phyloP scores from a whole-genome alignment of 352 stramenopile species.

The Phytophthora pini region DNA sequence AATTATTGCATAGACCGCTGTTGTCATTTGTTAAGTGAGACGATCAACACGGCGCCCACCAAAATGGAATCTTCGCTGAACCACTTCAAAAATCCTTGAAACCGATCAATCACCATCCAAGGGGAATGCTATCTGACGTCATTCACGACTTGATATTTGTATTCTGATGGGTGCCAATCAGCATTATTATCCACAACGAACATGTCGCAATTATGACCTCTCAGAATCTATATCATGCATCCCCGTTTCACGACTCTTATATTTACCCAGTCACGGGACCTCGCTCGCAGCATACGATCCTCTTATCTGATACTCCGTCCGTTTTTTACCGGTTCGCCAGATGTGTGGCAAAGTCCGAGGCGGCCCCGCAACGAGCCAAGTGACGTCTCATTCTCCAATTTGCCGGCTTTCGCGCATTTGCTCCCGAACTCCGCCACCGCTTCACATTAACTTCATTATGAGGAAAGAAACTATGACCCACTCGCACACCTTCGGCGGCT shows the following conservation, averaged over 20 bases:
- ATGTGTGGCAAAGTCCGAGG: slow-evolving; percentile 9
- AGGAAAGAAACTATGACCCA: slow-evolving; percentile 65
- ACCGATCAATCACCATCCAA: slow-evolving; percentile 9
- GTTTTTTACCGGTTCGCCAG: slow-evolving; percentile 4
- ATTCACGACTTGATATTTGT: not conserved
- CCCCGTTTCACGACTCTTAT: not conserved
- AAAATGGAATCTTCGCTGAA: slow-evolving; percentile 18
- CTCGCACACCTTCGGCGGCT: slow-evolving; percentile 48
- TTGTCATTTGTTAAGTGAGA: slow-evolving; percentile 11
- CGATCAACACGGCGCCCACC: slow-evolving; percentile 18
- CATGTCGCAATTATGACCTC: slow-evolving; percentile 29
- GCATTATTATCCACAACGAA: not conserved
- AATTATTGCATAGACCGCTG: not conserved
- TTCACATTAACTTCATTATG: slow-evolving; percentile 27
- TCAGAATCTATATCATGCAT: slow-evolving; percentile 12
- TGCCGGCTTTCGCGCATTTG: slow-evolving; percentile 11
- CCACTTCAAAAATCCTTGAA: slow-evolving; percentile 35
- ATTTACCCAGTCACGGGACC: slow-evolving; percentile 1
- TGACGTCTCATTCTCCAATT: slow-evolving; percentile 38
- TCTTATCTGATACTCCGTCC: slow-evolving; percentile 17
- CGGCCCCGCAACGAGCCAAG: slow-evolving; percentile 23
- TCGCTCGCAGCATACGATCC: slow-evolving; percentile 4
- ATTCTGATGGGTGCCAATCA: not conserved
- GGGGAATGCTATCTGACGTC: slow-evolving; percentile 9
- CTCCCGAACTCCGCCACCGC: not conserved